phyloP scores from a whole-genome alignment of 306 rosid genomes.

The Acacia confusa region DNA sequence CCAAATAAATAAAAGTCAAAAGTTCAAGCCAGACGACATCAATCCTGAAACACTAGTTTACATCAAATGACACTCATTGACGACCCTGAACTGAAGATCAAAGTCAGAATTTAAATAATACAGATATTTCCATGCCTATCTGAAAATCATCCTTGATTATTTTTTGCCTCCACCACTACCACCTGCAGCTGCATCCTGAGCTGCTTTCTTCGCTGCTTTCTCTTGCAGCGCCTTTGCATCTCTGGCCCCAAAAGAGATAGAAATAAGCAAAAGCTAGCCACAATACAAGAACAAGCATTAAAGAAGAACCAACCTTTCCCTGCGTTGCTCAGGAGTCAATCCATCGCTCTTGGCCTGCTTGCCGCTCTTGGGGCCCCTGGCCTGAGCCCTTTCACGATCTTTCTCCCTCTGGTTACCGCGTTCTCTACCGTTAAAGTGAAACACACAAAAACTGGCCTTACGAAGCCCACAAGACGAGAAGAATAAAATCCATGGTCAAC shows the following conservation, averaged over 20 bases:
- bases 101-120: not conserved
- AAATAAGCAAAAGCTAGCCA: not conserved
- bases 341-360: slow-evolving; percentile 54
- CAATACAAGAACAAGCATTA: not conserved
- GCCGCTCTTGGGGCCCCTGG: slow-evolving; percentile 43
- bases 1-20: slow-evolving; percentile 21
- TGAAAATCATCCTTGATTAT: slow-evolving; percentile 20
- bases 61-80: slow-evolving; percentile 3
- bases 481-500: not conserved
- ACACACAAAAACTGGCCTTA: slow-evolving; percentile 19
- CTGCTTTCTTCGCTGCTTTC: slow-evolving; percentile 64
- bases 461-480: not conserved
- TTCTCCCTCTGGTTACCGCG: slow-evolving; percentile 76
- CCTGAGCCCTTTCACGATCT: slow-evolving; percentile 77
- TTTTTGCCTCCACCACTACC: slow-evolving; percentile 51
- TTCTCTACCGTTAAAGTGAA: slow-evolving; percentile 60
- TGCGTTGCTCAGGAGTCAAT: slow-evolving; percentile 81
- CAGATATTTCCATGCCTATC: slow-evolving; percentile 20
- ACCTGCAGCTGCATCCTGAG: slow-evolving; percentile 41
- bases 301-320: slow-evolving; percentile 59
- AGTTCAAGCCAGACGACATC: slow-evolving; percentile 30
- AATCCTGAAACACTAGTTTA: slow-evolving; percentile 28
- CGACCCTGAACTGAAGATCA: slow-evolving; percentile 13
- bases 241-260: slow-evolving; percentile 33
- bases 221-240: slow-evolving; percentile 79